Base-by-base conservation (phyloP, 805 yeast species). In the Tetrapisispora taiwanensis region DNA sequence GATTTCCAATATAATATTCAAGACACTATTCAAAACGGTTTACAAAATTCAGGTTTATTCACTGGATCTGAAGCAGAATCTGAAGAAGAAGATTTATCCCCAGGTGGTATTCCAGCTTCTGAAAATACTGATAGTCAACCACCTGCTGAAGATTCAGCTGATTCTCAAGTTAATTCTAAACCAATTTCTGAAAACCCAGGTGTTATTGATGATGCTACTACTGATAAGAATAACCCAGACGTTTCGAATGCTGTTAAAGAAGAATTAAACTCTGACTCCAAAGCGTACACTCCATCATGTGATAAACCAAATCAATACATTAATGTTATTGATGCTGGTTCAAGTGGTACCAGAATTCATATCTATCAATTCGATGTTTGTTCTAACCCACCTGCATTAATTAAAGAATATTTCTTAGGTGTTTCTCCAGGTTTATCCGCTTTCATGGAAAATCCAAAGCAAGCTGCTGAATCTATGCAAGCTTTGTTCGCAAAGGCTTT, bases 241-340 rank as follows among this genome's bases (percentile, higher is more conserved):
- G 57, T 54, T 19, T 59, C 54, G 15, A 47, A 53, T 19, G 65
- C 59, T 24, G 59, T 54, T 19, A 52, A 56, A 36, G 48, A 39
- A 30, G 48, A 46, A 15, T n/a, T 18, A 10, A 39, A 18, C 9
- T 14, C 43, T 12, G 22, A 30, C n/a, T 15, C 7, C 17, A 28
- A 27, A 7, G 6, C 24, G 27, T 20, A 15, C 5, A 7, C 26
- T 13, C 9, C 9, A n/a, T 6, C 34, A 19, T 73, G 78, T 56
- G 56, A 48, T 3, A 62, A 64, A 40, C 69, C 75, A 24, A 66
- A 75, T 30, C 83, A 84, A 58, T 90, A 74, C 54, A 97, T 89
- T 27, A 75, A 92, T 20, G 88, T 92, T 96, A 72, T 92, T 45
- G 99, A 92, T 69, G 98, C 98, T 7, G 99, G 98, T 8, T 89